Evolutionary conservation across 129 eudicot genomes (phyloP).

Genomic region (Chrysanthemum lavandulifolium): DNA sequence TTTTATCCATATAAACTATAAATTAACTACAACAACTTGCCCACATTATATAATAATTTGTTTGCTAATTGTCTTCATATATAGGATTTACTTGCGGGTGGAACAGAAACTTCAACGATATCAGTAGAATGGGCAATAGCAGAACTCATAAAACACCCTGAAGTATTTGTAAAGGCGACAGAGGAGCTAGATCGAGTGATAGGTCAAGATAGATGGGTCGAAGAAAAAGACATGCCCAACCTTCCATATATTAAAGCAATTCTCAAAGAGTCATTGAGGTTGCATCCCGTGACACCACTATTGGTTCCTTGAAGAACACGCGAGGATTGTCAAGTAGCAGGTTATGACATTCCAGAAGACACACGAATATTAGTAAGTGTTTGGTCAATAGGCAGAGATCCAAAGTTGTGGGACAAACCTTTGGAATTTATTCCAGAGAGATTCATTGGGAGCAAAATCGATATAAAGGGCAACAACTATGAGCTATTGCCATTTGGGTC

Average conservation of each 20-base stretch:
- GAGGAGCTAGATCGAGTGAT: constrained; percentile 4
- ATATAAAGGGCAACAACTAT: background rate
- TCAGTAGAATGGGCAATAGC: constrained; percentile 9
- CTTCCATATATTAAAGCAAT: constrained; percentile 3
- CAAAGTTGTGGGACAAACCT: constrained; percentile 7
- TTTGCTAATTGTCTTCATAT: background rate
- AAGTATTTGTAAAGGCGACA: background rate
- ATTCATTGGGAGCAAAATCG: background rate
- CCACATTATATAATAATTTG: too few relatives aligned
- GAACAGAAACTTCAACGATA: background rate
- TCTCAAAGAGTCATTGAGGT: background rate
- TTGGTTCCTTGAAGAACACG: constrained; percentile 8
- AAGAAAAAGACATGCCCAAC: constrained; percentile 4
- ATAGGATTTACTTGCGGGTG: background rate
- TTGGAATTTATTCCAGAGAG: background rate
- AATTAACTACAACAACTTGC: too few relatives aligned
- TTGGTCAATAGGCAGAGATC: constrained; percentile 14
- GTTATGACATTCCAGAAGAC: background rate
- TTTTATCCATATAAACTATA: too few relatives aligned
- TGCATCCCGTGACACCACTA: constrained; percentile 2
- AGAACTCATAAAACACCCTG: background rate
- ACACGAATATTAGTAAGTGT: background rate
- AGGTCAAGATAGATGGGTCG: constrained; percentile 9
- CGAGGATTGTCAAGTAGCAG: background rate
- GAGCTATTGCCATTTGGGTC: constrained; percentile 1